Evolutionary conservation across 192 early-diverging fungal genomes (phyloP), one percentile per base, ranked within the genome.

Genomic region (Backusella circina): DNA sequence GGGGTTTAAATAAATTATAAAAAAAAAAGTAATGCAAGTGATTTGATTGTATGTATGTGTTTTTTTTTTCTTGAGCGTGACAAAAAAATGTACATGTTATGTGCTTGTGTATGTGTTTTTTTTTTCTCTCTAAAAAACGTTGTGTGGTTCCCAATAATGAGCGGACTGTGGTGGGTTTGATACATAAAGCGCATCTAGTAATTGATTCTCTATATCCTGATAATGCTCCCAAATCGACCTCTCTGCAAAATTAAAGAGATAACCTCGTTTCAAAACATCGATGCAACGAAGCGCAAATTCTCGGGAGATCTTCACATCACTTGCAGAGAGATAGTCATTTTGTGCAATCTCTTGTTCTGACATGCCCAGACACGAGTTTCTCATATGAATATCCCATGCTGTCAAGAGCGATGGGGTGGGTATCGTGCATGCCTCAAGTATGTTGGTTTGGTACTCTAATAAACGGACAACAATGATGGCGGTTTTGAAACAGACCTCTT

Each of bases 321-420:
- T 30, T 8, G 35, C n/a, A 2, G 65, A 21, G 0, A 78, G 3
- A 8, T 50, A 39, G 10, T 41, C 65, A 31, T 51, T 50, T 5
- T 65, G 32, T 28, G 32, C 12, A 21, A 61, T 41, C 3, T 73
- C 71, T 8, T 32, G 10, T 1, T 50, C 36, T 16, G 61, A 28
- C 35, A 72, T 70, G 23, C 76, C 76, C 26, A 77, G 15, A 2
- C 68, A 72, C 2, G 77, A 28, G 35, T 78, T 78, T 31, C 72
- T 33, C 35, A 78, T 37, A 1, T 68, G 65, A 2, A 73, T 68
- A 61, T 78, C 77, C 77, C 77, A 78, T 38, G 72, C 72, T 33
- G 39, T 31, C 13, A 67, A 0, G 13, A 78, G 44, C 2, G 38
- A 54, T 21, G 77, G 65, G 23, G 68, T 67, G 5, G 64, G 39